Evolutionary conservation across 495 filamentous ascomycete genomes (phyloP), one percentile per base, ranked within the genome.

Genomic region (Astrothelium subdiscretum): DNA sequence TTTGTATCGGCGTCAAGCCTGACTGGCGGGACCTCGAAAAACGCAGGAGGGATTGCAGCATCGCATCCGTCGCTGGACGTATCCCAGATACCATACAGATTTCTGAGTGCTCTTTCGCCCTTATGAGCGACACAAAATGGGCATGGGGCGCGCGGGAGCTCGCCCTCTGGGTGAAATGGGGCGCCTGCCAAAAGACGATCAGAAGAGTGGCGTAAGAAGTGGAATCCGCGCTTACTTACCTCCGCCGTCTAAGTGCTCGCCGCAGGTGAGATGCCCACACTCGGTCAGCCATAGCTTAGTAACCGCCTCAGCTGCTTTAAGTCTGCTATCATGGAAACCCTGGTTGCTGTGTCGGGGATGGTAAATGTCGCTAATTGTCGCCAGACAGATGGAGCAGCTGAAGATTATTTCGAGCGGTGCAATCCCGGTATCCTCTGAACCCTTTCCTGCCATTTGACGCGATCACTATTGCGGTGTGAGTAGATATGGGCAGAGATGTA

Each of bases 251-350:
- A 80, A 67, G 65, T 80, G 77, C 67, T 75, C 74, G 48, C 52
- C 67, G 61, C 78, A 80, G 11, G 69, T 70, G 43, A 79, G 63
- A 66, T 80, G 78, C 26, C 69, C 70, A 62, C 78, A 80, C 51
- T 72, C 71, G 13, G 75, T 70, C 11, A 80, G 70, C 69, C 70
- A 80, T 8, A 79, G 61, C 51, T 70, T 75, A 1, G 75, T 75
- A 48, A 76, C 70, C 22, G 63, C 57, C 52, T 66, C 66, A 12
- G 71, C 63, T 0, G 67, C 62, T 18, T 64, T 65, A 48, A 67
- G 71, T 29, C 61, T 62, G 12, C 67, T 68, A 63, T 69, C 72
- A 44, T 68, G 69, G 13, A 77, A 66, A 22, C 74, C 72, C 11
- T 62, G 40, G 15, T 69, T 68, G 58, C 64, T 67, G 15, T 70